phyloP scores from a whole-genome alignment of 139 green algal genomes.

The Haematococcus lacustris region DNA sequence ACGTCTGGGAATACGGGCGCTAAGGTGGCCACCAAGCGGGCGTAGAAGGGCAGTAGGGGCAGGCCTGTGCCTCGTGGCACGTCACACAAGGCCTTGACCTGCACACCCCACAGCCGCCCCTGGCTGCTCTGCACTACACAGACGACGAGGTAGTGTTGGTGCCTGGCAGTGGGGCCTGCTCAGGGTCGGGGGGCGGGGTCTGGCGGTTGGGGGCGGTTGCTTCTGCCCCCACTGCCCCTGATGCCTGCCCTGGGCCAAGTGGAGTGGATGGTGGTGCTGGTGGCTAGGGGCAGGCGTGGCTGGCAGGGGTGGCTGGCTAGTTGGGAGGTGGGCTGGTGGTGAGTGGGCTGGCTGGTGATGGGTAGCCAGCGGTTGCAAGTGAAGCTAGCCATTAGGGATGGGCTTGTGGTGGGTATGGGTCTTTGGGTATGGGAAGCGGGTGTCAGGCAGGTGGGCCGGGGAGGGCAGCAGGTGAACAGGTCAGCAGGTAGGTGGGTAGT shows the following conservation, averaged over 20 bases:
- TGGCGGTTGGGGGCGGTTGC: neutral
- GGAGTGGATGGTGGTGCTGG: neutral
- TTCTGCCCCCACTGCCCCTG: neutral
- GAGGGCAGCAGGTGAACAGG: neutral
- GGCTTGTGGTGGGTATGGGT: neutral
- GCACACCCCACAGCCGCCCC: no score
- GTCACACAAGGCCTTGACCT: neutral
- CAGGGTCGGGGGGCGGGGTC: neutral
- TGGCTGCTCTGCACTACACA: no score
- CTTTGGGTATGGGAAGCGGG: neutral
- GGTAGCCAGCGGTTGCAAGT: neutral
- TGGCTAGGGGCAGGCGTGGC: neutral
- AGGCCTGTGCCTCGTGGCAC: neutral
- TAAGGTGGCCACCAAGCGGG: neutral
- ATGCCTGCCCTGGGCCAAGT: neutral
- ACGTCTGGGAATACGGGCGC: conserved; percentile 75
- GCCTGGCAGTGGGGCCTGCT: no score
- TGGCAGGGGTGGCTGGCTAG: no score
- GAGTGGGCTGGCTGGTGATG: no score
- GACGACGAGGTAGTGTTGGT: neutral
- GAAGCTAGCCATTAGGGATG: neutral
- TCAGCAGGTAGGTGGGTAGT: neutral
- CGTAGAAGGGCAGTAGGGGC: neutral
- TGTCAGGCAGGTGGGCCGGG: neutral
- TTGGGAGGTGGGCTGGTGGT: no score